Evolutionary conservation across 2,329 filamentous ascomycete genomes (phyloP).

Genomic region (Paracamarosporium sp.): DNA sequence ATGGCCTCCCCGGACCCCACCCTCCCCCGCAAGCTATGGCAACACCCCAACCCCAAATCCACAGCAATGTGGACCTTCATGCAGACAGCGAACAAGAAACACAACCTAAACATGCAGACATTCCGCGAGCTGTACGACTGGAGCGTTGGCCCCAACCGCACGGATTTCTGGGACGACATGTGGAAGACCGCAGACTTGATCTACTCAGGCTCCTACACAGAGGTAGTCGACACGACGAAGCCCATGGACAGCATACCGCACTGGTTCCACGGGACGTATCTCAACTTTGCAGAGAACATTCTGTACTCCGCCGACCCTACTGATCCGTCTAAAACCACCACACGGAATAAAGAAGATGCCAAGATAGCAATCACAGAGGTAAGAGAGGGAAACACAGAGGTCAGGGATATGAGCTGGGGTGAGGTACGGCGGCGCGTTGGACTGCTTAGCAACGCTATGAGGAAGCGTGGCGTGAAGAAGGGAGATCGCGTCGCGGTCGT

Average conservation of each 20-base stretch:
- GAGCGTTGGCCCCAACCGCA: slow-evolving; percentile 64
- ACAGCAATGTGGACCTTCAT: slow-evolving; percentile 57
- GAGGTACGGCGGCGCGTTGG: slow-evolving; percentile 68
- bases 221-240: slow-evolving; percentile 70
- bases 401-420: slow-evolving; percentile 68
- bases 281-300: slow-evolving; percentile 84
- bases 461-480: slow-evolving; percentile 67
- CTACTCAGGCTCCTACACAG: slow-evolving; percentile 34
- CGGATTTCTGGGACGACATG: slow-evolving; percentile 51
- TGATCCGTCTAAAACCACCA: slow-evolving; percentile 57
- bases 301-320: slow-evolving; percentile 63
- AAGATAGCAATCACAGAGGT: slow-evolving; percentile 76
- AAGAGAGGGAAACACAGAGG: slow-evolving; percentile 67
- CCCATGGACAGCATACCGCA: slow-evolving; percentile 74
- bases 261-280: slow-evolving; percentile 77
- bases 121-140: slow-evolving; percentile 75
- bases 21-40: slow-evolving; percentile 55
- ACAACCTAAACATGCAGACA: slow-evolving; percentile 66
- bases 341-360: slow-evolving; percentile 70
- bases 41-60: slow-evolving; percentile 51
- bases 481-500: slow-evolving; percentile 81
- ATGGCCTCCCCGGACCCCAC: slow-evolving; percentile 14
- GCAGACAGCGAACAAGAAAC: slow-evolving; percentile 65
- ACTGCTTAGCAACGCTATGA: slow-evolving; percentile 69
- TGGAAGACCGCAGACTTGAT: slow-evolving; percentile 38